These are phyloP conservation scores for Filosporella fistucella DNA, from an alignment of 495 filamentous ascomycete genomes.

Conservation along the genomic window DNA sequence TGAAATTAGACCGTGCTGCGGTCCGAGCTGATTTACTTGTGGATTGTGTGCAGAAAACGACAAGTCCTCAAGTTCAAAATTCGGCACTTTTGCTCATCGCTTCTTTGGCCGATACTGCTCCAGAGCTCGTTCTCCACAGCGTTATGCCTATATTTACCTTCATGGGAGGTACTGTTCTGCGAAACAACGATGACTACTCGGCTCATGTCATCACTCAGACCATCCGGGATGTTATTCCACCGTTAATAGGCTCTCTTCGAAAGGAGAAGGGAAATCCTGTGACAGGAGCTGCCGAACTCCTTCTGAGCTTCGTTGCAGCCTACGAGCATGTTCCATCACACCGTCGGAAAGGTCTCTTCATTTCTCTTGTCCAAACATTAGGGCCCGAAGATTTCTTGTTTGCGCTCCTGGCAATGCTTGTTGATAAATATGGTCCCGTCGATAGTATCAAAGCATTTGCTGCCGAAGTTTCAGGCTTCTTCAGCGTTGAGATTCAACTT, in stretches of 20 bases:
- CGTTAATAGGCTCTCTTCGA: constrained; percentile 79
- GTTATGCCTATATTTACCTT: constrained; percentile 99
- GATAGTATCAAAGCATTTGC: constrained; percentile 47
- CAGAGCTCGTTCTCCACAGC: constrained; percentile 86
- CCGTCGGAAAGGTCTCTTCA: constrained; percentile 74
- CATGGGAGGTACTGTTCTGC: constrained; percentile 83
- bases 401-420: constrained; percentile 65
- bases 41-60: constrained; percentile 82
- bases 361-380: constrained; percentile 73
- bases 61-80: constrained; percentile 88
- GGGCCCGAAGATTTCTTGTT: constrained; percentile 79
- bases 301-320: constrained; percentile 88
- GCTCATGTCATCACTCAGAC: constrained; percentile 89
- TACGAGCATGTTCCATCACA: constrained; percentile 92
- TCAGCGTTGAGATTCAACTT: constrained; percentile 63
- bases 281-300: constrained; percentile 74
- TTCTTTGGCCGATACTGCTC: constrained; percentile 73
- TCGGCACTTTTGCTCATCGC: constrained; percentile 85
- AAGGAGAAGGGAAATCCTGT: constrained; percentile 72
- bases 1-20: constrained; percentile 65
- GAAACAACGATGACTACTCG: constrained; percentile 92
- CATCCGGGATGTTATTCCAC: constrained; percentile 83
- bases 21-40: constrained; percentile 85
- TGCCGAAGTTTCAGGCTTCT: constrained; percentile 46
- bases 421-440: constrained; percentile 59